phyloP scores from a whole-genome alignment of 108 stramenopile genomes.

The Discostella stelligeroides region DNA sequence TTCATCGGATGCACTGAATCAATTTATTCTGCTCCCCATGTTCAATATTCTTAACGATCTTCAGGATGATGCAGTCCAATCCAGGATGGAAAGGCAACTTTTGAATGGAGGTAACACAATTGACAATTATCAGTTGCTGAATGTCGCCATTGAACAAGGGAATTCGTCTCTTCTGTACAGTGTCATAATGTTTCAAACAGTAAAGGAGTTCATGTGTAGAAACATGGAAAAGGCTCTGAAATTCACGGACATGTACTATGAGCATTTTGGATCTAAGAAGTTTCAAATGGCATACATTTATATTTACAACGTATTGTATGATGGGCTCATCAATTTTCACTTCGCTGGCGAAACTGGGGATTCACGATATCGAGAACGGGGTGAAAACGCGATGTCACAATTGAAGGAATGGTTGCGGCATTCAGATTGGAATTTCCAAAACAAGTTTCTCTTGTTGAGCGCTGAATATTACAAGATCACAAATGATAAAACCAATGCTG shows the following conservation, averaged over 20 bases:
- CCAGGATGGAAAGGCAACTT: neutral
- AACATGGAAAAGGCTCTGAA: slow-evolving; percentile 6
- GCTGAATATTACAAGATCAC: slow-evolving; percentile 12
- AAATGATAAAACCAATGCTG: slow-evolving; percentile 12
- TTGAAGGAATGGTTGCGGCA: neutral
- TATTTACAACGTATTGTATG: neutral
- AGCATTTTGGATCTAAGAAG: neutral
- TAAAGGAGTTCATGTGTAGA: slow-evolving; percentile 1
- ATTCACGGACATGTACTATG: neutral
- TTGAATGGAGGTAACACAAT: neutral
- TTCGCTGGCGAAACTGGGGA: slow-evolving; percentile 5
- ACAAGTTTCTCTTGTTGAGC: slow-evolving; percentile 13
- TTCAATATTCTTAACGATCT: neutral
- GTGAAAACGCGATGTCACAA: slow-evolving; percentile 3
- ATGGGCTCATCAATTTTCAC: slow-evolving; percentile 6
- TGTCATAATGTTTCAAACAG: neutral
- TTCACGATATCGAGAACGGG: neutral
- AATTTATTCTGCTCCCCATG: neutral
- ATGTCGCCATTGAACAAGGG: neutral
- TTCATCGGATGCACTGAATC: neutral
- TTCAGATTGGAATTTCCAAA: slow-evolving; percentile 26
- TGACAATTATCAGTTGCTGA: slow-evolving; percentile 3
- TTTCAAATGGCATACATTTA: neutral
- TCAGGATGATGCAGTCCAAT: neutral
- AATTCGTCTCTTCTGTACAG: neutral